These are phyloP conservation scores for Arthrobotrys sinensis DNA, from an alignment of 2,329 filamentous ascomycete genomes.

Conservation along the genomic window DNA sequence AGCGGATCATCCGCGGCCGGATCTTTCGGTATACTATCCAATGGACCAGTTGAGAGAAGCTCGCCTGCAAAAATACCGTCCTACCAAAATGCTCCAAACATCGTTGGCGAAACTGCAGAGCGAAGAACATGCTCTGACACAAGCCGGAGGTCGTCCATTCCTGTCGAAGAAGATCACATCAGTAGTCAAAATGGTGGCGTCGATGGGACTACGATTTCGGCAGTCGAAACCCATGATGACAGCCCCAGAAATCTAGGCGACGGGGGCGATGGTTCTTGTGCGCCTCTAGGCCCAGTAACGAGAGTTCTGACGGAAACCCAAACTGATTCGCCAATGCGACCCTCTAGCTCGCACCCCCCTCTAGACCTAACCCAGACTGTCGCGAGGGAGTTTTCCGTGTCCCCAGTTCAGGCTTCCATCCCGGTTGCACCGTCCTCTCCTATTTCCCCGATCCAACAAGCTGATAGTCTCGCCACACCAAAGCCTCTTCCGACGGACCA, in stretches of 20 bases:
- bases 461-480: conserved; percentile 42
- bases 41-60: conserved; percentile 41
- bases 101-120: conserved; percentile 40
- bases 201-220: background rate
- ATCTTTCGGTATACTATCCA: conserved; percentile 32
- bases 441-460: conserved; percentile 58
- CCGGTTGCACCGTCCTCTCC: conserved; percentile 64
- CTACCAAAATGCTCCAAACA: conserved; percentile 41
- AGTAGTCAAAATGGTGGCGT: background rate
- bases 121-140: conserved; percentile 43
- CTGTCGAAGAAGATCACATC: conserved; percentile 68
- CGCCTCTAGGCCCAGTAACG: background rate
- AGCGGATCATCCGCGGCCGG: conserved; percentile 40
- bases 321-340: background rate
- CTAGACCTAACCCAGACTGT: background rate
- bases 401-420: conserved; percentile 62
- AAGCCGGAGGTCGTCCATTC: conserved; percentile 67
- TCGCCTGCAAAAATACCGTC: conserved; percentile 53
- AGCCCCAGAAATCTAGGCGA: background rate
- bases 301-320: background rate
- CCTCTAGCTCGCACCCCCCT: background rate
- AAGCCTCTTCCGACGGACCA: conserved; percentile 64
- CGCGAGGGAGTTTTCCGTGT: conserved; percentile 23
- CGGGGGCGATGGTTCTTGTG: background rate
- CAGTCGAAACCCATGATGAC: background rate